Evolutionary conservation across 83 land plant genomes (phyloP), one percentile per base, ranked within the genome.

Genomic region (Larix sibirica): DNA sequence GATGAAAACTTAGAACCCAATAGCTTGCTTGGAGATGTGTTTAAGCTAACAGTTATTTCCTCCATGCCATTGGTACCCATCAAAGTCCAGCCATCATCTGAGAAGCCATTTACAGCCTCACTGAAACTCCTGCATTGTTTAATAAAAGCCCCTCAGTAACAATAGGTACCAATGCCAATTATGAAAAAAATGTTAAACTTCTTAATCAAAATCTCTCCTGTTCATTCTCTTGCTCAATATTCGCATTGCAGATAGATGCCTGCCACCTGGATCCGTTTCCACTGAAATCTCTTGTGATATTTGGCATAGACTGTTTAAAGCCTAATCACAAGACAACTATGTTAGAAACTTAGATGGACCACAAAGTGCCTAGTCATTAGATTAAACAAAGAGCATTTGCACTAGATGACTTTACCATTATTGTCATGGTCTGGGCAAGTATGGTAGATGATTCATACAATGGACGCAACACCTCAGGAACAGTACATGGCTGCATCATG

Each of bases 61-160:
- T 95, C 96, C 81, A 89, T 84, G 28, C 96, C 97, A 85, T 96
- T 96, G 85, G 85, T 88, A 44, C 83, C 90, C 81, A 90, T 82
- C 73, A 91, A 20, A 24, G 92, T 84, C 97, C 97, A 95, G 4
- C 97, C 97, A 78, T 93, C 90, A 91, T 92, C 91, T 36, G 86
- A 69, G 66, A 91, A 88, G 16, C 94, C 87, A 87, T 91, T 91
- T 13, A 93, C 69, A 31, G 92, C 92, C 60, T 91, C 94, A 79
- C 85, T 91, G 68, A 91, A 95, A 65, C 94, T 94, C 87, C 94
- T 91, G 88, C 50, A 77, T 61, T 64, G 67, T 20, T n/a, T n/a
- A 20, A 64, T 5, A 64, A 23, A 18, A 64, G 5, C 26, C 26
- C 67, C 21, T 64, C 67, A n/a, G 9, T 20, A 47, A 20, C 67